A percentile compares a stretch with the other conserved stretches of the same genome.
phyloP scores from a whole-genome alignment of 2,329 filamentous ascomycete species.

The Fusarium domesticum region DNA sequence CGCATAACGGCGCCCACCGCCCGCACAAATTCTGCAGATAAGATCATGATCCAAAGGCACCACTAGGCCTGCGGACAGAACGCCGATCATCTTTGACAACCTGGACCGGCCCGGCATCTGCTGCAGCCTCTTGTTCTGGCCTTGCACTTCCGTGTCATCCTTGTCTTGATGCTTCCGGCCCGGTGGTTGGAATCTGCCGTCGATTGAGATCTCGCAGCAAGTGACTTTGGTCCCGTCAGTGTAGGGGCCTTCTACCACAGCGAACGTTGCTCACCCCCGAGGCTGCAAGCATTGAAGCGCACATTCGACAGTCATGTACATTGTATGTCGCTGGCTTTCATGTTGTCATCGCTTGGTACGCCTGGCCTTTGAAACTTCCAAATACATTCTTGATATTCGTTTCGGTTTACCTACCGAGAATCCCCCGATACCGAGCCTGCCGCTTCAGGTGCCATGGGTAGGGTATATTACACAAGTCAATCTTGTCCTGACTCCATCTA shows the following conservation, averaged over 20 bases:
- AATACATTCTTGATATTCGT: neutral
- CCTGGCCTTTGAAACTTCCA: neutral
- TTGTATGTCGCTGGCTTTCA: neutral
- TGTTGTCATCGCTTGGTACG: neutral
- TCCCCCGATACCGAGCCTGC: slow-evolving; percentile 13
- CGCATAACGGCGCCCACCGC: slow-evolving; percentile 16
- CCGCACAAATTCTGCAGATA: slow-evolving; percentile 8
- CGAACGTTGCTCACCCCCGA: neutral
- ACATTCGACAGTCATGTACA: neutral
- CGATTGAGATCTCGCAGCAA: neutral
- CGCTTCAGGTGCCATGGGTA: slow-evolving; percentile 22
- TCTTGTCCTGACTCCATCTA: slow-evolving; percentile 15
- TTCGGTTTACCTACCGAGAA: neutral
- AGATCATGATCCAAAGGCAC: neutral
- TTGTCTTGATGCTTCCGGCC: slow-evolving; percentile 4
- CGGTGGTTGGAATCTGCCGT: neutral
- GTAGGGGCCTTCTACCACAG: neutral
- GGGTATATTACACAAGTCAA: slow-evolving; percentile 29
- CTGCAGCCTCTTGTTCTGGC: neutral
- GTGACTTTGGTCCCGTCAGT: neutral
- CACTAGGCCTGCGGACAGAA: neutral
- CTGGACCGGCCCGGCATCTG: neutral
- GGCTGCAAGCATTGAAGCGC: neutral
- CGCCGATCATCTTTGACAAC: neutral
- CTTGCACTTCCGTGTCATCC: neutral